phyloP scores from a whole-genome alignment of 2,329 filamentous ascomycete species.

The Laburnicola sp. region DNA sequence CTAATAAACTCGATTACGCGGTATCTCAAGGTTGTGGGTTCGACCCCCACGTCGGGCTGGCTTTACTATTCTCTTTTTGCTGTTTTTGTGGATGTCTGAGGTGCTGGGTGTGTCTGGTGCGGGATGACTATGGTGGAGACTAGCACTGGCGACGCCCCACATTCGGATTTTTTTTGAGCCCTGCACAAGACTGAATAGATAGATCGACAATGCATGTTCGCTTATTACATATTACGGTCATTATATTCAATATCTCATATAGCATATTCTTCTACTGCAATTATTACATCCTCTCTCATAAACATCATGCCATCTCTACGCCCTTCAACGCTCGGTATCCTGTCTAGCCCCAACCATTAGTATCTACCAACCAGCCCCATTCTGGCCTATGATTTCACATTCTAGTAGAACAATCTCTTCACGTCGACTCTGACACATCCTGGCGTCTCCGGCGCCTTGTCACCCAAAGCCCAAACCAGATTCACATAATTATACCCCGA shows the following conservation, averaged over 20 bases:
- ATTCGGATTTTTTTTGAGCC: too few species aligned
- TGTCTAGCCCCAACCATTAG: too few species aligned
- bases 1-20: slow-evolving; percentile 5
- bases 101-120: not conserved
- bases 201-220: too few species aligned
- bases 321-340: not conserved
- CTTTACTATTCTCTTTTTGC: not conserved
- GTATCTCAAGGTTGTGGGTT: slow-evolving; percentile 10
- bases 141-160: too few species aligned
- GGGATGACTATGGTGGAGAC: not conserved
- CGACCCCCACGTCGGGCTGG: slow-evolving; percentile 9
- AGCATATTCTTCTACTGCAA: too few species aligned
- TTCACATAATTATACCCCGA: slow-evolving; percentile 49
- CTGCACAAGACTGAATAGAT: too few species aligned
- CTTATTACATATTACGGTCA: too few species aligned
- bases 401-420: slow-evolving; percentile 33
- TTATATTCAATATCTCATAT: too few species aligned
- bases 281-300: too few species aligned
- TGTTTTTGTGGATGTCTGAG: not conserved
- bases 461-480: slow-evolving; percentile 50
- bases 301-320: too few species aligned
- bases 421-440: slow-evolving; percentile 51
- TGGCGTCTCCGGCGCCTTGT: slow-evolving; percentile 49
- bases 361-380: too few species aligned
- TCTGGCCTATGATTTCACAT: not conserved